Base-by-base conservation (phyloP, 164 flowering plant species). In the Vitis riparia region DNA sequence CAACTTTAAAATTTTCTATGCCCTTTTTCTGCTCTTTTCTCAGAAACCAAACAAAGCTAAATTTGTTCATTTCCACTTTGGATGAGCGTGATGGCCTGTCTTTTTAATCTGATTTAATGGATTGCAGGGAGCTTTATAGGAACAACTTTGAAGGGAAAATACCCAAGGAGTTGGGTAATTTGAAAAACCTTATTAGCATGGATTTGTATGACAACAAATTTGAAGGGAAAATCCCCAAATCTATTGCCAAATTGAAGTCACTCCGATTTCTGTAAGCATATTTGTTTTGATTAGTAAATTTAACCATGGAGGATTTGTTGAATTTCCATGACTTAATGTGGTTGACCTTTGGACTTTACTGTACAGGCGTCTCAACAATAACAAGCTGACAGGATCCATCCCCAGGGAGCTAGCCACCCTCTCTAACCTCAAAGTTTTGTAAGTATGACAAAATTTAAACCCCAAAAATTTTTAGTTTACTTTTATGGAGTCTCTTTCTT, bases 81-180 rank as follows among this genome's bases (percentile, higher is more conserved):
- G 27, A 23, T 23, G 27, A 23, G 2, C 27, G 27, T 23, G 27
- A 23, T 23, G 27, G 27, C 44, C 44, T 37, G 44, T 37, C 5
- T 50, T 12, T 67, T 30, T 19, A n/a, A 1, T 57, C 14, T 63
- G 17, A 0, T 23, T 11, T 51, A 44, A 69, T 62, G 30, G 58
- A 14, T 68, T 83, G 66, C 84, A 93, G 98, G 89, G 98, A 89
- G 77, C 90, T 93, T 58, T 90, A 91, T 61, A 75, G 71, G 62
- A 93, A 93, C 63, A 80, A 86, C 58, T 66, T 93, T 1, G 68
- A 76, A 32, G 95, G 97, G 59, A 76, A 83, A 74, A 87, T 93
- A 17, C 98, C 98, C 1, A 67, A 87, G 69, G 91, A 88, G 74
- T 79, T 93, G 81, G 98, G 97, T 11, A 78, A 87, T n/a, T 76